These are phyloP conservation scores for Trichoderma citrinoviride DNA, from an alignment of 2,329 filamentous ascomycete genomes.

Conservation along the genomic window DNA sequence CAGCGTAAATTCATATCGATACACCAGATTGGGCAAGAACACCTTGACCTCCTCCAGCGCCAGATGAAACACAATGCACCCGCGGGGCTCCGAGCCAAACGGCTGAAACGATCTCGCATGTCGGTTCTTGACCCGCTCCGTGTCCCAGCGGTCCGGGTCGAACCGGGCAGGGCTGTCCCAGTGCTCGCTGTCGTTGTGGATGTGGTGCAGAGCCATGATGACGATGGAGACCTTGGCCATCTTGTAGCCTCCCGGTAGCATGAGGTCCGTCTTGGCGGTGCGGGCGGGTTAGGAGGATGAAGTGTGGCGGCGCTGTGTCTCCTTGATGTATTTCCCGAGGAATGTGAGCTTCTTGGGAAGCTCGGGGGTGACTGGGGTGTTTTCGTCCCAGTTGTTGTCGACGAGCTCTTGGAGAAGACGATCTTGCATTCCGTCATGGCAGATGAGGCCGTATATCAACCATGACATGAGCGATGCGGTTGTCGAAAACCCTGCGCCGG, in stretches of 20 bases:
- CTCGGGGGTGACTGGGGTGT: constrained; percentile 47
- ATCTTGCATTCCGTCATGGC: constrained; percentile 55
- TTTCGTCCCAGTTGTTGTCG: constrained; percentile 44
- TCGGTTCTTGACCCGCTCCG: constrained; percentile 49
- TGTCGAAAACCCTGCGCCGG: constrained; percentile 59
- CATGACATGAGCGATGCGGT: constrained; percentile 58
- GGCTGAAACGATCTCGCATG: constrained; percentile 55
- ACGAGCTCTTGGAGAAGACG: constrained; percentile 57
- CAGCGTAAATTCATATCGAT: constrained; percentile 53
- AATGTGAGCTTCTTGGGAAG: constrained; percentile 47
- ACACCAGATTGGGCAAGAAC: constrained; percentile 56
- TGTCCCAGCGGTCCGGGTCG: constrained; percentile 57
- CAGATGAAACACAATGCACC: constrained; percentile 64
- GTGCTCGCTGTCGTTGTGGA: constrained; percentile 51
- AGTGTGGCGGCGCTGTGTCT: constrained; percentile 58
- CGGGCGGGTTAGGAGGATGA: constrained; percentile 60
- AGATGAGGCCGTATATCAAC: constrained; percentile 53
- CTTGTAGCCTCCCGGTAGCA: constrained; percentile 58
- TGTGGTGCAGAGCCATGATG: constrained; percentile 50
- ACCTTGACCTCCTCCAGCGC: constrained; percentile 60
- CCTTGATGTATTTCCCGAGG: constrained; percentile 59
- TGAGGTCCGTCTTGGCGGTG: constrained; percentile 53
- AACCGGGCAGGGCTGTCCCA: constrained; percentile 60
- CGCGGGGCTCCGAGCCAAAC: constrained; percentile 55
- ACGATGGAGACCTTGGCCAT: constrained; percentile 51